Evolutionary conservation across 345 rosid species (phyloP).

Genomic region (Euphorbia tirucalli): DNA sequence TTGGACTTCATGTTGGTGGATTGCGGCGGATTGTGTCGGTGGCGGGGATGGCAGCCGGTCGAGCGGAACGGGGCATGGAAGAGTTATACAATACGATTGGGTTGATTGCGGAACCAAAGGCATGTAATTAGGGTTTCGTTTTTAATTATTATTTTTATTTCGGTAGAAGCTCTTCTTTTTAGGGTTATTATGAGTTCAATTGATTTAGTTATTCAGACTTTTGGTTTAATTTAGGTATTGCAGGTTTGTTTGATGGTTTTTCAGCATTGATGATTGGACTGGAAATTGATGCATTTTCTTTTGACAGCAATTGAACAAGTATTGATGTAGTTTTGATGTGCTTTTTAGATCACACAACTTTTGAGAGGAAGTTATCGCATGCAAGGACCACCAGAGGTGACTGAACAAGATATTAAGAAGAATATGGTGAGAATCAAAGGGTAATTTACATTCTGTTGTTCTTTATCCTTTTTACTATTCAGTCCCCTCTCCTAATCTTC

Average conservation of each 20-base stretch:
- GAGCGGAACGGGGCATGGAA: slow-evolving; percentile 33
- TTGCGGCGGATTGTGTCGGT: slow-evolving; percentile 26
- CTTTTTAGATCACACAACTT: slow-evolving; percentile 42
- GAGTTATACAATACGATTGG: slow-evolving; percentile 37
- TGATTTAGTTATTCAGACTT: neutral
- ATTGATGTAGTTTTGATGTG: slow-evolving; percentile 25
- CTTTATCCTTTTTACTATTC: slow-evolving; percentile 6
- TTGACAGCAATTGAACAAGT: slow-evolving; percentile 1
- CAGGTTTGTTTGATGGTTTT: neutral
- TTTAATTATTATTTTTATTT: neutral
- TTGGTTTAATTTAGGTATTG: neutral
- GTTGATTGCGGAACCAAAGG: slow-evolving; percentile 45
- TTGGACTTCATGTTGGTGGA: slow-evolving; percentile 29
- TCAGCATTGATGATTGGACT: neutral
- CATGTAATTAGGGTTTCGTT: slow-evolving; percentile 42
- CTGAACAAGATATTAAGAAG: slow-evolving; percentile 34
- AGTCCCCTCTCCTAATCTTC: neutral
- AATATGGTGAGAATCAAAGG: slow-evolving; percentile 47
- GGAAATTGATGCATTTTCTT: neutral
- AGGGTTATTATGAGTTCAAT: too few relatives aligned
- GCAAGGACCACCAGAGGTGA: slow-evolving; percentile 39
- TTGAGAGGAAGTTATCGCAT: slow-evolving; percentile 36
- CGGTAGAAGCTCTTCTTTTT: neutral
- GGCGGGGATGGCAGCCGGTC: slow-evolving; percentile 34
- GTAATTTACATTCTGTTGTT: slow-evolving; percentile 36